Conservation (phyloP, 345 rosid species). For the Hibiscus syriacus region DNA sequence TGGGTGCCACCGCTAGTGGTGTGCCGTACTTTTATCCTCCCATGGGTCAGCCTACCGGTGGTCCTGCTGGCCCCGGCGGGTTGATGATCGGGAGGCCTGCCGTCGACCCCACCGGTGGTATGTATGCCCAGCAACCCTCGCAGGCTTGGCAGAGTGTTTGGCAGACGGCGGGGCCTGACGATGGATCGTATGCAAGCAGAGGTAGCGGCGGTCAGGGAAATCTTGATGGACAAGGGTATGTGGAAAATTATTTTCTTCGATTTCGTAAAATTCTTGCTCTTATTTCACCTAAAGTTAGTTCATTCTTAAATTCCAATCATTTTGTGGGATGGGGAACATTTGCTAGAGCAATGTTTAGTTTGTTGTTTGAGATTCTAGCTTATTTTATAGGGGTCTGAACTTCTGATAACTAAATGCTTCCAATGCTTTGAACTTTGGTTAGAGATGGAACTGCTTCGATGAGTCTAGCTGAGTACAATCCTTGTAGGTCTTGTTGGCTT, state of each 20-base stretch:
- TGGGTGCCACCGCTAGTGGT: conserved; percentile 65
- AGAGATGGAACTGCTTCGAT: not conserved
- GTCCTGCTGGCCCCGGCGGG: conserved; percentile 47
- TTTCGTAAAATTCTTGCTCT: not conserved
- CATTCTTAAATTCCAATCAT: not conserved
- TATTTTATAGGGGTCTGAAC: not conserved
- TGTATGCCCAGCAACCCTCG: conserved; percentile 75
- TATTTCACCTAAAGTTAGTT: not conserved
- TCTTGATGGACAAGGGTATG: conserved; percentile 52
- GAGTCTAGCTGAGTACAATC: not conserved
- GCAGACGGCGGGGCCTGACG: conserved; percentile 66
- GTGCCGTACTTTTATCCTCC: conserved; percentile 85
- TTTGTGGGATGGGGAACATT: not conserved
- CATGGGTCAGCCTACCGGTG: conserved; percentile 61
- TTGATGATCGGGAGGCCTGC: conserved; percentile 95
- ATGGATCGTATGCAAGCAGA: conserved; percentile 59
- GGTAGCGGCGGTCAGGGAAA: conserved; percentile 63
- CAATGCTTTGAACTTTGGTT: conserved; percentile 2
- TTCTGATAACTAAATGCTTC: not conserved
- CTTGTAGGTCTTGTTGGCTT: not conserved
- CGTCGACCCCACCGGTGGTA: conserved; percentile 53
- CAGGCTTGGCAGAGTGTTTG: conserved; percentile 97
- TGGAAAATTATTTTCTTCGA: not conserved
- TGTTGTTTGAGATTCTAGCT: not conserved
- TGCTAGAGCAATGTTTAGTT: not conserved